Evolutionary conservation across 2,329 filamentous ascomycete genomes (phyloP), one percentile per base, ranked within the genome.

Genomic region (Cladobotryum mycophilum): DNA sequence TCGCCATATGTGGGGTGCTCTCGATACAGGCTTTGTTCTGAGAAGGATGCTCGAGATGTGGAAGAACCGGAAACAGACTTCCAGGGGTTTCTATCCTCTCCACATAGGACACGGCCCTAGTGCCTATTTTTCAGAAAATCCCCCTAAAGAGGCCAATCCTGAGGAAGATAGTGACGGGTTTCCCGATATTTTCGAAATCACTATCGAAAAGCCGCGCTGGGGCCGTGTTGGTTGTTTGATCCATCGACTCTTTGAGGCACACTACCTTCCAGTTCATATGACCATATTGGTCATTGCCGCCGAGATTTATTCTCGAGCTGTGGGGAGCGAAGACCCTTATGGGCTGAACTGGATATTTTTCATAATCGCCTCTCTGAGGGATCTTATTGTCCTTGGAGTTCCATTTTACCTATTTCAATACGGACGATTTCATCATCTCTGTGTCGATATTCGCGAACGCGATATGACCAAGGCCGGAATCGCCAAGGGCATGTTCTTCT

Each of bases 1-100:
- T 48, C 78, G 85, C 55, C 85, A 88, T 67, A 88, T 88, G 85
- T 88, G 85, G 85, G 85, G 85, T 58, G 79, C 82, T 52, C 70
- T 88, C 17, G 85, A 88, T 61, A 82, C 80, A 14, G 85, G 85
- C 2, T 88, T 79, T 58, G 79, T 82, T 11, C 66, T 86, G 53
- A 74, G 79, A 49, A 80, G 80, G 60, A 67, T 76, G 5, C 68
- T 73, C n/a, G 76, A 77, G 62, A 74, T 81, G 58, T 82, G 76
- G 76, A 71, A 71, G 48, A 74, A 80, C 60, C 71, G 80, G 52
- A 81, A 79, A 62, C 76, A 76, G 55, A 82, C 78, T 0, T 71
- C 73, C 2, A 70, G 76, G 41, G 70, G 75, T 8, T 82, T 77
- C 64, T 75, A 76, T 37, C 80, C 79, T 20, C 72, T 82, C 25